Evolutionary conservation across 2,329 filamentous ascomycete species (phyloP).

Genomic region (Huntiella decipiens): DNA sequence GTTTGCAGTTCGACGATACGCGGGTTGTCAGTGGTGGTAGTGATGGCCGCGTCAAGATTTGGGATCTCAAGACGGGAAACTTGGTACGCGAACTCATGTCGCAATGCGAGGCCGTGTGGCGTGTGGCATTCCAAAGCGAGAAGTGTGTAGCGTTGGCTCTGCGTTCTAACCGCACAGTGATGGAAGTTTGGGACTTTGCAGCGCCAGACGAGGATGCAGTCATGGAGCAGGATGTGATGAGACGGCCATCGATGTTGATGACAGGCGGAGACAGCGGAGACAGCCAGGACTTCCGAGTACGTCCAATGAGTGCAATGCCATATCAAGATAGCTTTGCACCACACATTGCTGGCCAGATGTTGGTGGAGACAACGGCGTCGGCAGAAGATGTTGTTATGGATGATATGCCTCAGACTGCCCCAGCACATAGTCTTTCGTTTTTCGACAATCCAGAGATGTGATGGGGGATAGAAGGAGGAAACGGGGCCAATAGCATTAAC

Average conservation of each 20-base stretch:
- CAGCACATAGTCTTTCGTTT: conserved; percentile 22
- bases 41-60: conserved; percentile 95
- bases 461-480: no score
- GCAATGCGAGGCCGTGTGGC: conserved; percentile 89
- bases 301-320: conserved; percentile 33
- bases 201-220: conserved; percentile 45
- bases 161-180: conserved; percentile 68
- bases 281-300: conserved; percentile 24
- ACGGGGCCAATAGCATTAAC: no score
- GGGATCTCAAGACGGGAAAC: conserved; percentile 83
- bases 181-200: conserved; percentile 98
- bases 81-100: conserved; percentile 80
- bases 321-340: conserved; percentile 23
- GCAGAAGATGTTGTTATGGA: conserved; percentile 33
- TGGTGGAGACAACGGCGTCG: conserved; percentile 5
- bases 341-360: conserved; percentile 12
- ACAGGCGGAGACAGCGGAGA: no score
- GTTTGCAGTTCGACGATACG: conserved; percentile 89
- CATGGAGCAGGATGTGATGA: conserved; percentile 32
- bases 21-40: conserved; percentile 90
- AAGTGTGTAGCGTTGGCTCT: conserved; percentile 93
- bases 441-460: not conserved
- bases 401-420: conserved; percentile 36
- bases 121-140: conserved; percentile 94
- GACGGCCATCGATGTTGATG: conserved; percentile 27